Evolutionary conservation across 2,329 filamentous ascomycete species (phyloP).

Genomic region (Calonectria crousiana): DNA sequence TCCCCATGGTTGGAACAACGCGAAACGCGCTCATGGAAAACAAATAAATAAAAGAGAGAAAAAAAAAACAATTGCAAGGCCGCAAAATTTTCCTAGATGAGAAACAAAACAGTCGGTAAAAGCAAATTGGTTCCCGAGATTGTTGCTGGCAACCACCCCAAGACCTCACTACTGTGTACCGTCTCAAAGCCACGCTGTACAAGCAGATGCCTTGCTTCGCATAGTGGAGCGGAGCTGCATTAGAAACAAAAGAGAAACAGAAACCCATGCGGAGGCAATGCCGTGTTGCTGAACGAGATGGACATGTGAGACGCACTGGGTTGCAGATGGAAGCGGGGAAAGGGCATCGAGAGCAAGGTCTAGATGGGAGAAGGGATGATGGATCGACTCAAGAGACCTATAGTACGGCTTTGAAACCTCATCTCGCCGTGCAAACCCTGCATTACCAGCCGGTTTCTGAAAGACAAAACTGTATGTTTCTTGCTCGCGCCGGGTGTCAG

Average conservation of each 20-base stretch:
- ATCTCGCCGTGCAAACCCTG: neutral
- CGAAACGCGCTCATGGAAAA: neutral
- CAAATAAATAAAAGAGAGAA: neutral
- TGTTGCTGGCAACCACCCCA: neutral
- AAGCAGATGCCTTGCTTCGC: constrained; percentile 7
- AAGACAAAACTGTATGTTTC: neutral
- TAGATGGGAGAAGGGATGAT: constrained; percentile 24
- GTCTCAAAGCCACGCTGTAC: constrained; percentile 1
- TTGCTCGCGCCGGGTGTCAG: constrained; percentile 8
- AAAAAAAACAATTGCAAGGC: neutral
- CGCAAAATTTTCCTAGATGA: neutral
- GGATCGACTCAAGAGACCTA: neutral
- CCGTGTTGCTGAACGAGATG: constrained; percentile 2
- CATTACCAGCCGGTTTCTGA: neutral
- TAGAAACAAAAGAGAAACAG: constrained; percentile 21
- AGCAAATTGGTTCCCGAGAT: constrained; percentile 2
- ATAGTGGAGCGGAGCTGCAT: neutral
- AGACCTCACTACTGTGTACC: constrained; percentile 1
- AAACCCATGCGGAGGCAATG: constrained; percentile 13
- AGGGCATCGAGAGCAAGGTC: neutral
- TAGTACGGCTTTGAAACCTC: constrained; percentile 7
- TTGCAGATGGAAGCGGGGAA: constrained; percentile 23
- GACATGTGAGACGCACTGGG: constrained; percentile 18
- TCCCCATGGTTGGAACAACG: neutral
- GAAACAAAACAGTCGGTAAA: constrained; percentile 4